These are phyloP conservation scores for Brassica nigra DNA, from an alignment of 345 rosid species.

Conservation along the genomic window DNA sequence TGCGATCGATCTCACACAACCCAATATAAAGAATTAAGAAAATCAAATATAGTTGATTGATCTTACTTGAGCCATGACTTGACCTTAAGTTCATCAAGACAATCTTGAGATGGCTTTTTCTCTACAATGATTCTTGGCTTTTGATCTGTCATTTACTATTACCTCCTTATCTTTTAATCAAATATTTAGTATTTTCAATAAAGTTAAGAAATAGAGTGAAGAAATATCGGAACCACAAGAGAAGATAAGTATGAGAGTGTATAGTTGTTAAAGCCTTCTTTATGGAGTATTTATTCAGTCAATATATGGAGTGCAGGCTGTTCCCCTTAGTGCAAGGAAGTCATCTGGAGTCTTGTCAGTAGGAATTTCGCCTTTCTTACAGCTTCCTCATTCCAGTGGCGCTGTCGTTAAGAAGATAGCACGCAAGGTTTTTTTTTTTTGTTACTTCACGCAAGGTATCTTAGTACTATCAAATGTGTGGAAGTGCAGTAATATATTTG, in stretches of 20 bases:
- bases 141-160: slow-evolving; percentile 44
- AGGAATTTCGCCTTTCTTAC: no score
- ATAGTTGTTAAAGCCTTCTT: slow-evolving; percentile 4
- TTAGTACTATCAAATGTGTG: no score
- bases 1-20: not conserved
- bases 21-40: not conserved
- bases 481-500: no score
- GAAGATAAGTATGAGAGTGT: slow-evolving; percentile 18
- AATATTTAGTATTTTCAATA: not conserved
- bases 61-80: slow-evolving; percentile 94
- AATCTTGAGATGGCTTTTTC: slow-evolving; percentile 65
- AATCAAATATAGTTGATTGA: not conserved
- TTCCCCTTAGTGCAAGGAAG: no score
- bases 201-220: not conserved
- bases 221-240: slow-evolving; percentile 8
- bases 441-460: no score
- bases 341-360: no score
- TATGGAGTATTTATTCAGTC: slow-evolving; percentile 31
- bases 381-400: no score
- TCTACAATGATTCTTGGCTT: slow-evolving; percentile 62
- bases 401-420: no score
- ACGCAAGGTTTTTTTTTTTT: no score
- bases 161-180: not conserved
- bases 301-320: not conserved
- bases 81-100: slow-evolving; percentile 71